phyloP scores from a whole-genome alignment of 2,329 filamentous ascomycete genomes.

The Trichoderma polysporum region DNA sequence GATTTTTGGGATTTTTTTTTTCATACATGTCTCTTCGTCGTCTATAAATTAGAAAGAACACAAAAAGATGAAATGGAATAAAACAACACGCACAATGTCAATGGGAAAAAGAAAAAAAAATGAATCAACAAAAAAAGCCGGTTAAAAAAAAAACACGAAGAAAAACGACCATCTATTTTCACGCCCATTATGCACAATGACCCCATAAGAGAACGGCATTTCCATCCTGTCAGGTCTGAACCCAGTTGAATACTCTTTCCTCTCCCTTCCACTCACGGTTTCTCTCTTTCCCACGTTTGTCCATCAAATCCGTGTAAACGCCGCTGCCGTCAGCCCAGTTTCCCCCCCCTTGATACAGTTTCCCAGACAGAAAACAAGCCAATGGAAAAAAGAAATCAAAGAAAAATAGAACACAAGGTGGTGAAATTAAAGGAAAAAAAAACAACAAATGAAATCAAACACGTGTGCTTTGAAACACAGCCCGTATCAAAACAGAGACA shows the following conservation, averaged over 20 bases:
- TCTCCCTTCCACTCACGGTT: background rate
- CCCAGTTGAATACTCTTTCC: constrained; percentile 13
- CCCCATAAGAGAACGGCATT: constrained; percentile 15
- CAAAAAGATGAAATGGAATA: background rate
- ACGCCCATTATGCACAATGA: constrained; percentile 18
- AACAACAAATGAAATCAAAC: background rate
- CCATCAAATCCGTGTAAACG: constrained; percentile 23
- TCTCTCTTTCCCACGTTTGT: constrained; percentile 1
- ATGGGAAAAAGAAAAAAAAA: background rate
- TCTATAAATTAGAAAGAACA: background rate
- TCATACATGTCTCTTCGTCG: background rate
- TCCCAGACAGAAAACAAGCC: constrained; percentile 19
- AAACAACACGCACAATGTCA: background rate
- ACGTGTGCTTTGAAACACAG: background rate
- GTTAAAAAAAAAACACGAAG: background rate
- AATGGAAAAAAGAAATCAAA: background rate
- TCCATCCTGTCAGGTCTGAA: constrained; percentile 14
- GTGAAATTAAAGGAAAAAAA: background rate
- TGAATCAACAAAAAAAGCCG: background rate
- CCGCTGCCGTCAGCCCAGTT: constrained; percentile 30
- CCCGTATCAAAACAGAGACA: background rate
- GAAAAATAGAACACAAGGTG: background rate
- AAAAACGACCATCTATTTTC: constrained; percentile 15
- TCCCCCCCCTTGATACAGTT: constrained; percentile 20
- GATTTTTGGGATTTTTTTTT: background rate